These are phyloP conservation scores for Lonicera japonica DNA, from an alignment of 129 eudicot genomes.

Conservation along the genomic window DNA sequence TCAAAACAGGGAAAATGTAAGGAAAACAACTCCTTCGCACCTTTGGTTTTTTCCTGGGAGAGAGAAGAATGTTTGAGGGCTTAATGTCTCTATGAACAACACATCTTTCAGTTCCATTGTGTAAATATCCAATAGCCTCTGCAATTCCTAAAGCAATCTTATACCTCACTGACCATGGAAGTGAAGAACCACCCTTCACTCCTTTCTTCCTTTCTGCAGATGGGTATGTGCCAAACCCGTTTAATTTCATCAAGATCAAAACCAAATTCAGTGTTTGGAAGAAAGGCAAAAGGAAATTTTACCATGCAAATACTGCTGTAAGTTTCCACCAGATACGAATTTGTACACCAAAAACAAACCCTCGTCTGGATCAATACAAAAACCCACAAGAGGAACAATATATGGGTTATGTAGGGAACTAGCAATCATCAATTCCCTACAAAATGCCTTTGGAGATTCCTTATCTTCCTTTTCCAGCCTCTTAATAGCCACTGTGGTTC, in stretches of 20 bases:
- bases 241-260: conserved; percentile 5
- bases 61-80: conserved; percentile 95
- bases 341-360: conserved; percentile 90
- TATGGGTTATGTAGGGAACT: conserved; percentile 74
- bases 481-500: conserved; percentile 86
- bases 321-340: conserved; percentile 92
- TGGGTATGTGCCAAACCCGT: neutral
- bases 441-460: conserved; percentile 88
- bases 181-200: conserved; percentile 63
- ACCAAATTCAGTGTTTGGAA: conserved; percentile 9
- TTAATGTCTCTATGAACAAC: conserved; percentile 98
- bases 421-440: conserved; percentile 96
- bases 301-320: conserved; percentile 91
- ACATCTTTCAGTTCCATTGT: conserved; percentile 86
- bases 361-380: conserved; percentile 85
- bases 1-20: neutral
- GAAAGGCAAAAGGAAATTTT: conserved; percentile 16
- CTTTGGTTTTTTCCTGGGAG: conserved; percentile 86
- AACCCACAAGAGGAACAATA: conserved; percentile 86
- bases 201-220: conserved; percentile 72
- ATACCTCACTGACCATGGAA: conserved; percentile 81
- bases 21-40: conserved; percentile 22
- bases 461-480: conserved; percentile 83
- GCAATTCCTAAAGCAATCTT: conserved; percentile 86
- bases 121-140: conserved; percentile 77